phyloP scores from a whole-genome alignment of 2,329 filamentous ascomycete genomes.

The Capronia epimyces region DNA sequence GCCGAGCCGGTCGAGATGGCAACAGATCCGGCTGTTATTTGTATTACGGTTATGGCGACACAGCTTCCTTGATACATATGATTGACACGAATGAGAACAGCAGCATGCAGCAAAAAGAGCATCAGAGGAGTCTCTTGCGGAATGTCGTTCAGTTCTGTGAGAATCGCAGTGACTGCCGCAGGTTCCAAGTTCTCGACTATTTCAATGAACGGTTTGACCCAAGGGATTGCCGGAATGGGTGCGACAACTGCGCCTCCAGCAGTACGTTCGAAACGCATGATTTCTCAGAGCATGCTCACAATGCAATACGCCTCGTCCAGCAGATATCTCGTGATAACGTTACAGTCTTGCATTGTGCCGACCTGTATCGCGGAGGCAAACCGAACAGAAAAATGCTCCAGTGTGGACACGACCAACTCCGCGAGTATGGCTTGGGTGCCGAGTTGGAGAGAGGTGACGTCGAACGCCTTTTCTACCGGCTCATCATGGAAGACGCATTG shows the following conservation, averaged over 20 bases:
- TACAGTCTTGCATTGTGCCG: conserved; percentile 74
- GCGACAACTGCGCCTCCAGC: conserved; percentile 82
- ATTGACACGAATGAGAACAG: conserved; percentile 79
- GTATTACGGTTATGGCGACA: conserved; percentile 78
- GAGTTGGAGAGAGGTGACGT: conserved; percentile 68
- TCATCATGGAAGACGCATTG: conserved; percentile 69
- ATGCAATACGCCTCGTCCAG: conserved; percentile 63
- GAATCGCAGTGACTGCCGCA: conserved; percentile 78
- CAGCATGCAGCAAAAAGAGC: conserved; percentile 69
- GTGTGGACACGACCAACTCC: conserved; percentile 46
- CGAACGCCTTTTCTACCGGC: conserved; percentile 73
- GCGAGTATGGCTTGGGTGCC: conserved; percentile 63
- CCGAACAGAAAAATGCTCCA: conserved; percentile 52
- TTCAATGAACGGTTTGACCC: conserved; percentile 79
- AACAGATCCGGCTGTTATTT: conserved; percentile 82
- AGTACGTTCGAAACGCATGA: conserved; percentile 67
- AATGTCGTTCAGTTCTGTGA: conserved; percentile 84
- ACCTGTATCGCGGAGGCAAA: conserved; percentile 69
- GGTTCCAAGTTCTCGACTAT: conserved; percentile 84
- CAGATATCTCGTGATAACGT: conserved; percentile 55
- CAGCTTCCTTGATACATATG: conserved; percentile 67
- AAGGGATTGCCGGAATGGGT: conserved; percentile 65
- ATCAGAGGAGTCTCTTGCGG: conserved; percentile 78
- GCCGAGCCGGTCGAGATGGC: conserved; percentile 87
- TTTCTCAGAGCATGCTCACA: conserved; percentile 67